Base-by-base conservation (phyloP, 805 yeast genomes). In the Candida suzukii region DNA sequence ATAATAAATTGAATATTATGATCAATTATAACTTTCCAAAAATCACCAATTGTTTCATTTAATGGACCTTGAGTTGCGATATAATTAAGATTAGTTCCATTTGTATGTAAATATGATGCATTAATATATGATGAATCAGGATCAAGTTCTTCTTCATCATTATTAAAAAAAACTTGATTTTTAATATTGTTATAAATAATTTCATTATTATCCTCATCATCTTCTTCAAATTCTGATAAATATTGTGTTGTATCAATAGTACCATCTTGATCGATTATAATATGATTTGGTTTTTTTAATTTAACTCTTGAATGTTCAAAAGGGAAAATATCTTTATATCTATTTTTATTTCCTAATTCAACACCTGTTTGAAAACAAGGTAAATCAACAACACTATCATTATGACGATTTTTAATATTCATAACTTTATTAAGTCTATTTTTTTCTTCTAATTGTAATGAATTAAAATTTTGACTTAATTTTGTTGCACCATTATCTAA, bases 31-130 rank as follows among this genome's bases (percentile, higher is more conserved):
- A 88, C 78, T 42, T 81, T 83, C 83, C 95, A 88, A 53, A 91
- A 90, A 58, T 91, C 96, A 18, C 78, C 79, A 21, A 81, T 71
- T 0, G 98, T 91, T 30, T 72, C 71, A 2, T 57, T 58, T 44
- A 85, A 60, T 2, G 99, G 99, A 2, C 96, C 99, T 59, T 91
- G 96, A 1, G 95, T 75, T 0, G 95, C 96, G 51, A 90, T 85
- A 54, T 82, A 84, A 32, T 73, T 70, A 31, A 62, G 44, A 5
- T 52, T 38, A 33, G 71, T 51, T 49, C 63, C 42, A 56, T 67
- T 44, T 54, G 70, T 53, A 50, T 68, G 43, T 37, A 86, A 61
- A 62, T 86, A 83, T 20, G 90, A 86, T 0, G 98, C 99, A 62
- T 90, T 90, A 52, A 90, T 87, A 58, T 90, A 90, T 3, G 58